phyloP scores from a whole-genome alignment of 768 basidiomycete genomes.

The Pleurotus djamor region DNA sequence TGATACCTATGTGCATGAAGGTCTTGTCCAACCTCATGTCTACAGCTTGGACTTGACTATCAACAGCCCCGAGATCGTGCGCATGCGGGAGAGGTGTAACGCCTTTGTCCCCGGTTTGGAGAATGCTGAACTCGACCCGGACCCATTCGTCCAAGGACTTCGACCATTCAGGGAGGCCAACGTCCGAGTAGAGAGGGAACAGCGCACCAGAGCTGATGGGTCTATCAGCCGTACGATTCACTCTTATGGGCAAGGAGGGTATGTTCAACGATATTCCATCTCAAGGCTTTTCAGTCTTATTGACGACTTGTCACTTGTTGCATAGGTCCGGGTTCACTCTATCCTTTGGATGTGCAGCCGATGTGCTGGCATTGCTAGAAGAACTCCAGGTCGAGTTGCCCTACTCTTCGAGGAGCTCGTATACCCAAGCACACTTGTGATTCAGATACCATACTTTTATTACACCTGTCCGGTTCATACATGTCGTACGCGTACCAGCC shows the following conservation, averaged over 20 bases:
- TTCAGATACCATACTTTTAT: no score
- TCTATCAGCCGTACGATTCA: slow-evolving; percentile 20
- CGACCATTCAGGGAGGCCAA: slow-evolving; percentile 22
- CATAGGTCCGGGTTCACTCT: slow-evolving; percentile 17
- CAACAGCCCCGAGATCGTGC: slow-evolving; percentile 22
- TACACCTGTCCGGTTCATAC: no score
- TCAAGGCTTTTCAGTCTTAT: no score
- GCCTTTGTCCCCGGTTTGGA: slow-evolving; percentile 22
- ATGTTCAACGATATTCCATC: not conserved
- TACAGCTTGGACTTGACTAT: slow-evolving; percentile 20
- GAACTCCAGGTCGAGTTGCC: slow-evolving; percentile 9
- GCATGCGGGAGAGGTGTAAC: slow-evolving; percentile 26
- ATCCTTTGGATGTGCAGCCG: slow-evolving; percentile 20
- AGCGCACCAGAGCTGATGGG: slow-evolving; percentile 7
- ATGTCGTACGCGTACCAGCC: no score
- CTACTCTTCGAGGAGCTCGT: not conserved
- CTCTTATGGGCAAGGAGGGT: slow-evolving; percentile 24
- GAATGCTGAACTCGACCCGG: slow-evolving; percentile 20
- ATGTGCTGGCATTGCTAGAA: slow-evolving; percentile 13
- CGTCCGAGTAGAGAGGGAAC: slow-evolving; percentile 26
- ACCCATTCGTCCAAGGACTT: slow-evolving; percentile 24
- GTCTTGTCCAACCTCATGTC: slow-evolving; percentile 22
- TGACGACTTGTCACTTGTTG: no score
- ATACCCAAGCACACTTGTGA: no score
- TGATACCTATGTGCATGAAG: not conserved